Evolutionary conservation across 1,284 basidiomycete species (phyloP).

Genomic region (Naganishia sp.): DNA sequence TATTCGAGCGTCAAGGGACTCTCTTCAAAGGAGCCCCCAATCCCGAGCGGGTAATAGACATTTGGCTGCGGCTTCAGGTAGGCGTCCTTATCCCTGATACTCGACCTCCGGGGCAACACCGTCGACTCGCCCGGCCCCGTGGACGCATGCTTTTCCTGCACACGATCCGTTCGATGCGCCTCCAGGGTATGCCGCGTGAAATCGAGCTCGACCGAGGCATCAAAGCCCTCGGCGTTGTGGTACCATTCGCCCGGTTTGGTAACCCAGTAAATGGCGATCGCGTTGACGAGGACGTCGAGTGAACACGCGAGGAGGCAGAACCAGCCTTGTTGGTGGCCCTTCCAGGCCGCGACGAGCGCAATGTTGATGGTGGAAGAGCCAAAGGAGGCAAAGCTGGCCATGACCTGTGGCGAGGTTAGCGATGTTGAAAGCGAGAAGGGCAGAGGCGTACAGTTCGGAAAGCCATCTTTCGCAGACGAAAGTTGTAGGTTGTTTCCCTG

Average conservation of each 20-base stretch:
- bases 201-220: neutral
- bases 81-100: slow-evolving; percentile 5
- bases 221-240: slow-evolving; percentile 16
- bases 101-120: too few species aligned
- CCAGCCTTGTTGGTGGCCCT: slow-evolving; percentile 20
- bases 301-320: slow-evolving; percentile 24
- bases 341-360: slow-evolving; percentile 16
- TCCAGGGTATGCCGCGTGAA: neutral
- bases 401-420: neutral
- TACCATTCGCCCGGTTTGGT: slow-evolving; percentile 24
- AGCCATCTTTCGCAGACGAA: slow-evolving; percentile 14
- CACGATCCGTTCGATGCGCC: neutral
- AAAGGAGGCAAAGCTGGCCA: slow-evolving; percentile 14
- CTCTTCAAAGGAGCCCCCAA: neutral
- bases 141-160: neutral
- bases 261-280: slow-evolving; percentile 13
- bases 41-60: slow-evolving; percentile 18
- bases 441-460: slow-evolving; percentile 13
- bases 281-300: slow-evolving; percentile 22
- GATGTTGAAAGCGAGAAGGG: neutral
- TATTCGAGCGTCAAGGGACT: neutral
- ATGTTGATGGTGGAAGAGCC: slow-evolving; percentile 27
- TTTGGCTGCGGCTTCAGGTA: slow-evolving; percentile 13
- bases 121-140: too few species aligned
- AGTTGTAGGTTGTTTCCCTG: slow-evolving; percentile 24